Conservation (phyloP, 2,329 filamentous ascomycete genomes). For the Pseudocercospora macadamiae region DNA sequence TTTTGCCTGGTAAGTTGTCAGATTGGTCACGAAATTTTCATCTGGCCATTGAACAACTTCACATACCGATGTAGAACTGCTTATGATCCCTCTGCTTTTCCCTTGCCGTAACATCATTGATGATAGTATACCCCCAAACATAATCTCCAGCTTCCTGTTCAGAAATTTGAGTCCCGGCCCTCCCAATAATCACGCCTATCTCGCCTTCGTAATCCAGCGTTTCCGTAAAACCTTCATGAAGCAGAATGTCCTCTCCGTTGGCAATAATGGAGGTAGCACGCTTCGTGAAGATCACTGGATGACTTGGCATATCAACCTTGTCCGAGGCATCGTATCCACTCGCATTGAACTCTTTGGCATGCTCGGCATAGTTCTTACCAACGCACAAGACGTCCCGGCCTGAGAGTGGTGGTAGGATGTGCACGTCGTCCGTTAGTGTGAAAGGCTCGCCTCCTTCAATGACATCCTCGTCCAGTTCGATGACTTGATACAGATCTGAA, state of each 20-base stretch:
- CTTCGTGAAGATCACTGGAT: conserved; percentile 62
- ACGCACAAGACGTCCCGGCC: conserved; percentile 59
- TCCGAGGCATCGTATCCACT: conserved; percentile 60
- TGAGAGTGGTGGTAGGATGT: conserved; percentile 52
- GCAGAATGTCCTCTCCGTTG: conserved; percentile 50
- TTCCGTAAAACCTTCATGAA: conserved; percentile 52
- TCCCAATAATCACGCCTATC: conserved; percentile 60
- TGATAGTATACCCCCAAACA: conserved; percentile 61
- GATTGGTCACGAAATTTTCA: conserved; percentile 41
- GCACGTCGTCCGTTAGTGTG: conserved; percentile 41
- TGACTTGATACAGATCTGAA: conserved; percentile 55
- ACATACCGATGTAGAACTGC: conserved; percentile 64
- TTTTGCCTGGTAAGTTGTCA: background rate
- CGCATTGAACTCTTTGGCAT: conserved; percentile 61
- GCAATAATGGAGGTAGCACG: conserved; percentile 58
- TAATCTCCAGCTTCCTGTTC: conserved; percentile 53
- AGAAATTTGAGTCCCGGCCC: conserved; percentile 48
- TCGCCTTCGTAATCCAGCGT: conserved; percentile 61
- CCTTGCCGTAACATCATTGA: conserved; percentile 61
- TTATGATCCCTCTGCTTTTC: conserved; percentile 61
- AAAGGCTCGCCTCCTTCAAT: conserved; percentile 43
- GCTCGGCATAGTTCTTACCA: conserved; percentile 61
- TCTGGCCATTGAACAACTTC: conserved; percentile 58
- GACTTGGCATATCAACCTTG: conserved; percentile 55
- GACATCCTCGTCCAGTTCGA: conserved; percentile 48